Percentiles rank a stretch among this genome's conserved stretches.
phyloP scores from a whole-genome alignment of 2,329 filamentous ascomycete species.

The Spiromastix sp. region DNA sequence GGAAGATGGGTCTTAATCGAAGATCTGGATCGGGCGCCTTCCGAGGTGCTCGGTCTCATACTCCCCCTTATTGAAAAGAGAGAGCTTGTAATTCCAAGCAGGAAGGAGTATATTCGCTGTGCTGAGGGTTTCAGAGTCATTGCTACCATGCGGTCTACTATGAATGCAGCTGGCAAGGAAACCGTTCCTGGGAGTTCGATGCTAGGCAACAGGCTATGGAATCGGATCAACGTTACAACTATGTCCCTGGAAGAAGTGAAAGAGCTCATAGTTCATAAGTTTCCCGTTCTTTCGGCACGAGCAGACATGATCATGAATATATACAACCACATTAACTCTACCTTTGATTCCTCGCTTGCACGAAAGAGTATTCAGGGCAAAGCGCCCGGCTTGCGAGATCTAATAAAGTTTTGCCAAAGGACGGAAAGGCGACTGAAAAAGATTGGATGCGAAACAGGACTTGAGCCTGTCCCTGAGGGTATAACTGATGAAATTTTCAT shows the following conservation, averaged over 20 bases:
- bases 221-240: slow-evolving; percentile 57
- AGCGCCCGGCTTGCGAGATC: slow-evolving; percentile 60
- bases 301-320: slow-evolving; percentile 47
- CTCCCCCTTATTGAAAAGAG: slow-evolving; percentile 84
- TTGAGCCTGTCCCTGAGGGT: slow-evolving; percentile 62
- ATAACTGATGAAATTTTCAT: slow-evolving; percentile 77
- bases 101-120: slow-evolving; percentile 76
- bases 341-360: slow-evolving; percentile 28
- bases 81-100: slow-evolving; percentile 81
- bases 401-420: slow-evolving; percentile 84
- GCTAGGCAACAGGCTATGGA: slow-evolving; percentile 81
- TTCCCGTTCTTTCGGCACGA: slow-evolving; percentile 54
- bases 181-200: slow-evolving; percentile 57
- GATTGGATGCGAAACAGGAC: slow-evolving; percentile 51
- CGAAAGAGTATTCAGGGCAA: slow-evolving; percentile 37
- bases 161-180: slow-evolving; percentile 58
- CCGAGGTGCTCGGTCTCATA: slow-evolving; percentile 86
- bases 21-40: slow-evolving; percentile 88
- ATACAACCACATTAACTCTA: slow-evolving; percentile 36
- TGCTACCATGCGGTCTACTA: slow-evolving; percentile 70
- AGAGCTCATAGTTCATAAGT: slow-evolving; percentile 60
- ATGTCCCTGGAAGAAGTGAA: slow-evolving; percentile 61
- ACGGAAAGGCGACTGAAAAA: slow-evolving; percentile 54
- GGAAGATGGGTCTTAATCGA: slow-evolving; percentile 96
- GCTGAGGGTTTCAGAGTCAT: slow-evolving; percentile 80